Evolutionary conservation across 768 basidiomycete genomes (phyloP), one percentile per base, ranked within the genome.

Genomic region (Vishniacozyma victoriae): DNA sequence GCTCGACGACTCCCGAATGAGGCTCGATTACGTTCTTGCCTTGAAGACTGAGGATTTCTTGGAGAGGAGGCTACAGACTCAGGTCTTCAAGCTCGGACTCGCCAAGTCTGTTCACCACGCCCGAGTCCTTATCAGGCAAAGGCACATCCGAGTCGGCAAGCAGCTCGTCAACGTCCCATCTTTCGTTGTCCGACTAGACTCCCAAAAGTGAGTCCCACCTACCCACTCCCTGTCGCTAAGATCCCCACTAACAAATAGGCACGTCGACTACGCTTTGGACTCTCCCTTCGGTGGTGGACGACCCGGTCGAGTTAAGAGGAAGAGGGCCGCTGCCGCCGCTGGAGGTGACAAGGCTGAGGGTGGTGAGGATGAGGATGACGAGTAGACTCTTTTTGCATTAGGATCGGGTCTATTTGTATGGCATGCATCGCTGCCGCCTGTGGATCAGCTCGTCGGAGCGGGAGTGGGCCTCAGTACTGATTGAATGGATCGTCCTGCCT

Each of bases 1-100:
- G 79, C 86, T 99, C 75, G 95, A 97, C 74, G 95, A 99, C 80
- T 76, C 81, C 58, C 86, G 92, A 75, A 97, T 99, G 95, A 84
- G 93, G 75, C 87, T 99, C 76, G 95, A 99, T 86, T 99, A 99
- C 84, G 95, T 97, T 79, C 79, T 99, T 75, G 95, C 93, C 45
- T 79, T 97, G 66, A 97, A 96, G 79, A 83, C 96, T 66, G 95
- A 99, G 76, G 95, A 99, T 77, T 99, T 99, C 85, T 86, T 99
- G 85, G 95, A 99, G 80, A 82, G 95, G 68, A 79, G 95, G 65
- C 77, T 99, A 72, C 95, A 99, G 78, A 99, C 95, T 33, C 95
- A 97, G 79, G 95, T 99, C 67, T 99, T 97, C 86, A 97, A 97
- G 82, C 83, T 80, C 62, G 92, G 92, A 60, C 80, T 99, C 58